phyloP scores from a whole-genome alignment of 2,329 filamentous ascomycete species.

The Scedosporium aurantiacum region DNA sequence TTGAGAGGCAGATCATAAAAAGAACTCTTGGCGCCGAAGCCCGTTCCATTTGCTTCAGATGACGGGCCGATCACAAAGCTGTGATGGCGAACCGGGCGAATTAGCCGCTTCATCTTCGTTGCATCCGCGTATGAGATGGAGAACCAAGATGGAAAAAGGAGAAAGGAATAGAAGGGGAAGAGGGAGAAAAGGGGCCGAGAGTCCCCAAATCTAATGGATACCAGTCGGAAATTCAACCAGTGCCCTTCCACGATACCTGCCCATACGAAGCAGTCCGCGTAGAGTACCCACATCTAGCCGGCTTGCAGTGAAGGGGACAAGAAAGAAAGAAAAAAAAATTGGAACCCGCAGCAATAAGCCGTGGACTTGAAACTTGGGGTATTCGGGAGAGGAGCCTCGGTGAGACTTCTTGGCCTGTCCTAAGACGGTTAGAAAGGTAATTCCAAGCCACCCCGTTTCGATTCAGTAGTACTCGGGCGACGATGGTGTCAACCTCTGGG shows the following conservation, averaged over 20 bases:
- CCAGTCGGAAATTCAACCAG: neutral
- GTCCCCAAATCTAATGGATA: neutral
- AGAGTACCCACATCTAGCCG: neutral
- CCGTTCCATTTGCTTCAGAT: neutral
- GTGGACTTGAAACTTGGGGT: neutral
- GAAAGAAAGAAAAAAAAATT: neutral
- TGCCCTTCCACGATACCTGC: neutral
- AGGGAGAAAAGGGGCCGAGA: neutral
- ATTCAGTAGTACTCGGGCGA: neutral
- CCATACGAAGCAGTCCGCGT: neutral
- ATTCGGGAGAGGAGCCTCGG: neutral
- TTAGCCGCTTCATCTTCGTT: neutral
- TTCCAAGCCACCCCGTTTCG: too few species aligned
- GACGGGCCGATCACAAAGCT: constrained; percentile 2
- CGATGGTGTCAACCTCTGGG: neutral
- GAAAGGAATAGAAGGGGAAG: neutral
- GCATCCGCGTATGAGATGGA: neutral
- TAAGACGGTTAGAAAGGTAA: neutral
- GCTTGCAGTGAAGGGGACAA: neutral
- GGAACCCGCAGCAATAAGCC: neutral
- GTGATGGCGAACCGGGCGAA: neutral
- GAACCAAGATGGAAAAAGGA: neutral
- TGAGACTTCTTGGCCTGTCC: neutral
- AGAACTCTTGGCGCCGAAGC: neutral
- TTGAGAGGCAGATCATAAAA: neutral